Base-by-base conservation (phyloP, 129 eudicot species). In the Saposhnikovia divaricata region DNA sequence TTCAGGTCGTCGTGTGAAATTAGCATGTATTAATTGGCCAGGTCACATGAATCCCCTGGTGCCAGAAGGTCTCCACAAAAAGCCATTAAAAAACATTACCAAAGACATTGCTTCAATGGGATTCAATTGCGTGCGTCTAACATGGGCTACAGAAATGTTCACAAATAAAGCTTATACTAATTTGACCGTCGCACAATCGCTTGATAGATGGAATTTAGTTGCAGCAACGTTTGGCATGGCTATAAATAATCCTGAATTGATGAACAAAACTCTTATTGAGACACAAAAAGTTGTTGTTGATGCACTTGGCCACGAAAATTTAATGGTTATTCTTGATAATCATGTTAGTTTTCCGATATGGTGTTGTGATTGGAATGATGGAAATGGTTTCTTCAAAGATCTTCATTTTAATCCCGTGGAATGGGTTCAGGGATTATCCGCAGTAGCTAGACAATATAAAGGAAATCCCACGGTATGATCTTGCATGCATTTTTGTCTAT, bases 331-430 rank as follows among this genome's bases (percentile, higher is more conserved):
- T 65, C 84, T 84, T 1, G 88, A 84, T 57, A 87, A 87, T 28
- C 90, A 87, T 57, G 81, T 87, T 15, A 87, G 90, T 55, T 47
- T 19, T 70, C 90, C 88, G 0, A 55, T 31, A 12, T 87, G 90
- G 90, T 87, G 90, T 34, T 87, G 90, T n/a, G 48, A 72, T 44
- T 74, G 19, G 7, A 39, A 73, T 15, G 90, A 87, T 46, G 88
- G 88, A 5, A 87, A 84, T 57, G 90, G 88, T 10, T 87, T 87
- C 46, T 87, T 87, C 28, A 87, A 86, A 25, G 90, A 87, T 66
- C 34, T 37, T 21, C 48, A 40, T 61, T 84, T 87, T 27, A 74
- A 84, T 46, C 87, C 90, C 0, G 23, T 59, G 1, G 85, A 84
- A 48, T 87, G 90, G 87, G 25, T 87, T 21, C 77, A 55, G 5